Conservation (phyloP, 805 yeast species). For the Tetrapisispora pingtungensis region DNA sequence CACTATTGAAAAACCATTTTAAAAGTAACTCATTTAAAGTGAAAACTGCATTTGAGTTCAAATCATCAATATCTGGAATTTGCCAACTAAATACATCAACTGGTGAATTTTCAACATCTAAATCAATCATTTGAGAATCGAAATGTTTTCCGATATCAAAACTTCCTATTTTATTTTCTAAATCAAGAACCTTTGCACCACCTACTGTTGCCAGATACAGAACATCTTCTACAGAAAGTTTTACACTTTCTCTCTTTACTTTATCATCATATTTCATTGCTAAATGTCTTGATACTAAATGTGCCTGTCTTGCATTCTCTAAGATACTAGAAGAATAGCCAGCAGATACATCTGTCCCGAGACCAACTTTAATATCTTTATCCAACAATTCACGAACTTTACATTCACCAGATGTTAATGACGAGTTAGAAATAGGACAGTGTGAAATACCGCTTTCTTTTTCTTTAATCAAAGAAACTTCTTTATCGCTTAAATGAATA, state of each 20-base stretch:
- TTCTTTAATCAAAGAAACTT: slow-evolving; percentile 44
- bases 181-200: slow-evolving; percentile 68
- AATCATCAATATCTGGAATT: slow-evolving; percentile 9
- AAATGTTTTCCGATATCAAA: slow-evolving; percentile 71
- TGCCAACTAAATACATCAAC: slow-evolving; percentile 76
- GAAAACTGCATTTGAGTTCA: slow-evolving; percentile 3
- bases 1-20: slow-evolving; percentile 91
- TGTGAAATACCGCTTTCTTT: slow-evolving; percentile 70
- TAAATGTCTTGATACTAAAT: slow-evolving; percentile 59
- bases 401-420: slow-evolving; percentile 85
- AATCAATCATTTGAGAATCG: slow-evolving; percentile 73
- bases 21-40: slow-evolving; percentile 44
- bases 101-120: slow-evolving; percentile 42
- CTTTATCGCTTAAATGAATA: slow-evolving; percentile 59
- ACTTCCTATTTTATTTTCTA: slow-evolving; percentile 51
- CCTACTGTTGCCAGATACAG: slow-evolving; percentile 79
- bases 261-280: slow-evolving; percentile 45
- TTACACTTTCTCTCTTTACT: slow-evolving; percentile 26
- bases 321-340: slow-evolving; percentile 62
- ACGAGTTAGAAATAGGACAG: slow-evolving; percentile 87
- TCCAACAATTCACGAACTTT: slow-evolving; percentile 61
- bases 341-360: slow-evolving; percentile 76
- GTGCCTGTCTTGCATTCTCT: slow-evolving; percentile 57
- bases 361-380: slow-evolving; percentile 60
- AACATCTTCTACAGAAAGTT: slow-evolving; percentile 59